Percentiles rank a stretch among this genome's conserved stretches.
phyloP scores from a whole-genome alignment of 768 basidiomycete genomes.

The Coprinopsis strossmayeri region DNA sequence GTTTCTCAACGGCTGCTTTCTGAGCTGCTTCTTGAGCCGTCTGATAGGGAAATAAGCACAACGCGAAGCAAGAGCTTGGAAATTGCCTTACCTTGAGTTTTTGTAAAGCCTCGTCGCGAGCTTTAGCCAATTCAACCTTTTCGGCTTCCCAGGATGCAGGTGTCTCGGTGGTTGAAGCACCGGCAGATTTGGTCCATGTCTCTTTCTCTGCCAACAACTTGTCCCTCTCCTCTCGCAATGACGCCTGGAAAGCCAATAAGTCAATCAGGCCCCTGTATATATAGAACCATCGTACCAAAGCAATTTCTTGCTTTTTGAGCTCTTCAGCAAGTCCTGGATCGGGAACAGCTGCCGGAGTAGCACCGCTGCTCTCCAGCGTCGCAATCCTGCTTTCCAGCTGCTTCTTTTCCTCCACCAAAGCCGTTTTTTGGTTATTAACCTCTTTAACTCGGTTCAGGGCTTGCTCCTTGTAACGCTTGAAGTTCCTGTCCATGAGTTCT shows the following conservation, averaged over 20 bases:
- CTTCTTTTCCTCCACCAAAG: constrained; percentile 16
- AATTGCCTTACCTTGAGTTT: constrained; percentile 63
- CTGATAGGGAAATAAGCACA: constrained; percentile 20
- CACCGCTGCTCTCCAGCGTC: constrained; percentile 20
- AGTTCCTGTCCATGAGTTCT: neutral
- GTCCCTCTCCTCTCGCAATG: constrained; percentile 55
- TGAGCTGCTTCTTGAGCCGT: constrained; percentile 35
- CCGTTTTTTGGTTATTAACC: neutral
- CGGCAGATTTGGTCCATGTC: constrained; percentile 26
- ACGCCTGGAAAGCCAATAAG: constrained; percentile 28
- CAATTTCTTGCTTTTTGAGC: constrained; percentile 25
- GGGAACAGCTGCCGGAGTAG: constrained; percentile 15
- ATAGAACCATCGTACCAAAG: constrained; percentile 25
- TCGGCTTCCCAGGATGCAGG: constrained; percentile 50
- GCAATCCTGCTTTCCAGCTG: constrained; percentile 30
- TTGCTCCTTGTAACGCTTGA: neutral
- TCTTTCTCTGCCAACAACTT: constrained; percentile 56
- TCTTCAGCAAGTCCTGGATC: constrained; percentile 21
- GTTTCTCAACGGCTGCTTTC: constrained; percentile 37
- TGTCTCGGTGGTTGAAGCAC: constrained; percentile 20
- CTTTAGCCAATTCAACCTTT: constrained; percentile 49
- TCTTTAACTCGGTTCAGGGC: neutral
- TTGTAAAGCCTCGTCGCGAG: constrained; percentile 53
- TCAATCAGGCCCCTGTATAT: neutral
- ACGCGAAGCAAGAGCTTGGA: no score